Conservation (phyloP, 2,329 filamentous ascomycete genomes). For the Mycocentrospora acerina region DNA sequence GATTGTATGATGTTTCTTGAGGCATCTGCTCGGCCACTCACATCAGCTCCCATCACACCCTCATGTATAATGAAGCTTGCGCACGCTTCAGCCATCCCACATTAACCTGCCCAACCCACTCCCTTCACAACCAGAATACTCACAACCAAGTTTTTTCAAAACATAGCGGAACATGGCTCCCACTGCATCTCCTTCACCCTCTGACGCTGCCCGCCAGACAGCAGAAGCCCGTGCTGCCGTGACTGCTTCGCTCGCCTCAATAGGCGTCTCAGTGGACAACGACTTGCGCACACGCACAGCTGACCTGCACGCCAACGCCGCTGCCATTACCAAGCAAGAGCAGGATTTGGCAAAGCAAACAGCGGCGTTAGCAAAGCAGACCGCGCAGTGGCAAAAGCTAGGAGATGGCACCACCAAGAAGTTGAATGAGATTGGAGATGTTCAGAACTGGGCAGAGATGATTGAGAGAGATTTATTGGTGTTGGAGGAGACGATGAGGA, state of each 20-base stretch:
- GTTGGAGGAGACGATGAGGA: slow-evolving; percentile 43
- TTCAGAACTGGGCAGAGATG: slow-evolving; percentile 87
- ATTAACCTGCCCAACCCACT: too few relatives aligned
- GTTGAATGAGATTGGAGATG: slow-evolving; percentile 76
- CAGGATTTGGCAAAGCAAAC: slow-evolving; percentile 63
- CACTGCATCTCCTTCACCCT: slow-evolving; percentile 21
- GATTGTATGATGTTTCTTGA: too few relatives aligned
- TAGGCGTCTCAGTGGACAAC: slow-evolving; percentile 70
- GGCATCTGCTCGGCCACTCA: too few relatives aligned
- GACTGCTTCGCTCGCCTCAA: slow-evolving; percentile 50
- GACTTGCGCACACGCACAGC: slow-evolving; percentile 68
- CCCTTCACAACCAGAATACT: too few relatives aligned
- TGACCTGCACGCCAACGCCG: slow-evolving; percentile 69
- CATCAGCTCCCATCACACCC: too few relatives aligned
- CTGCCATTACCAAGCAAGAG: slow-evolving; percentile 67
- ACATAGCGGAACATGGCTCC: slow-evolving; percentile 3
- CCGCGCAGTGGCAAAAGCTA: slow-evolving; percentile 64
- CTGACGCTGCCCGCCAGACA: slow-evolving; percentile 38
- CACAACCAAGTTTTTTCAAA: too few relatives aligned
- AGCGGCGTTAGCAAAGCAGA: slow-evolving; percentile 62
- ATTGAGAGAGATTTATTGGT: slow-evolving; percentile 54
- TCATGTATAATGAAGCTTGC: too few relatives aligned
- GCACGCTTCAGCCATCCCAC: too few relatives aligned
- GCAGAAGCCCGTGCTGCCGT: slow-evolving; percentile 55
- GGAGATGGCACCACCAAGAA: slow-evolving; percentile 63